Percentiles rank a stretch among this genome's conserved stretches.
Conservation (phyloP, 345 rosid species). For the Eucalyptus rudis region DNA sequence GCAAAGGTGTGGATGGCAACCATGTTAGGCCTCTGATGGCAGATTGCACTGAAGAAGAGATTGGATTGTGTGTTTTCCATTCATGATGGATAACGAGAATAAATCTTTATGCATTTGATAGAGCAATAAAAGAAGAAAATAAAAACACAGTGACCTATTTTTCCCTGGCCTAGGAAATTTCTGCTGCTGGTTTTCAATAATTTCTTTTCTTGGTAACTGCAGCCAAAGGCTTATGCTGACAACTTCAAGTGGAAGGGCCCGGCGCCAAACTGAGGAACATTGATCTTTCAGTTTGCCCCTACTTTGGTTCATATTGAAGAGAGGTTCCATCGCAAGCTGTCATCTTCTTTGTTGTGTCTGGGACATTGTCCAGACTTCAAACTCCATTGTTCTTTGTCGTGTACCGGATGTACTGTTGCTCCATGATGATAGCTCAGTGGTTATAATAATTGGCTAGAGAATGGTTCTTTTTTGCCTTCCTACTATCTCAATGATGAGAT, state of each 20-base stretch:
- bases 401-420: neutral
- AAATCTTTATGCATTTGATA: neutral
- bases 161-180: neutral
- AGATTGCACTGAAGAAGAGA: neutral
- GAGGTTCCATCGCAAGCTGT: neutral
- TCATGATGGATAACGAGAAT: neutral
- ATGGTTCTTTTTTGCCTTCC: neutral
- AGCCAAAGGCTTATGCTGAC: conserved; percentile 79
- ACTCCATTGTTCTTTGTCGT: neutral
- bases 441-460: neutral
- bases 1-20: neutral
- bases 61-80: neutral
- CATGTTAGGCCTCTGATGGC: neutral
- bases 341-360: neutral
- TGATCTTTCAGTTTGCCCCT: neutral
- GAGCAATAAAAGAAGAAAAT: neutral
- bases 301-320: neutral
- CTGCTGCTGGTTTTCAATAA: neutral
- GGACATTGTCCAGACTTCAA: neutral
- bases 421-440: neutral
- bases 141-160: neutral
- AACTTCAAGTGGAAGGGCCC: conserved; percentile 93
- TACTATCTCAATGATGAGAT: neutral
- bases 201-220: neutral
- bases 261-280: conserved; percentile 17